A percentile compares a stretch with the other conserved stretches of the same genome.
Conservation (phyloP, 1,284 basidiomycete species). For the Schizopora paradoxa region DNA sequence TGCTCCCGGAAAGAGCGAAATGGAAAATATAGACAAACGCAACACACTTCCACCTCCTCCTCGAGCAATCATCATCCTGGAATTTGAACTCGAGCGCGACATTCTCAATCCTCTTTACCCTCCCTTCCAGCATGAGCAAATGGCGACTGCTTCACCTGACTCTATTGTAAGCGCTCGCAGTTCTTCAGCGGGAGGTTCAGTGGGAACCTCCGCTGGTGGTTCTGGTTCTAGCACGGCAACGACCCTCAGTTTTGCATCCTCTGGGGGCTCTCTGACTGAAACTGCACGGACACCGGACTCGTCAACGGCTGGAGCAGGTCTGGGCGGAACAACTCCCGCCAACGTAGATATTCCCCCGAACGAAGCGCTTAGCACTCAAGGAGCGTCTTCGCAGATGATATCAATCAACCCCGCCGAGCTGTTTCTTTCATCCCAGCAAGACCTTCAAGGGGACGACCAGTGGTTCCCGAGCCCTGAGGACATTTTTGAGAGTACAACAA, state of each 20-base stretch:
- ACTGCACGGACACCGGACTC: background rate
- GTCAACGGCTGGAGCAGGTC: background rate
- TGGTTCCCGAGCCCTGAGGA: conserved; percentile 54
- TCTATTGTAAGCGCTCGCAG: conserved; percentile 17
- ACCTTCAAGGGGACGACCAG: conserved; percentile 34
- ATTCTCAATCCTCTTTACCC: conserved; percentile 70
- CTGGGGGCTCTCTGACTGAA: background rate
- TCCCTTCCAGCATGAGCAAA: conserved; percentile 22
- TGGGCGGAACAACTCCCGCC: background rate
- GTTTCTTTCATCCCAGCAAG: conserved; percentile 19
- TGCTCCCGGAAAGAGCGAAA: conserved; percentile 18
- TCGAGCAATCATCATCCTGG: conserved; percentile 55
- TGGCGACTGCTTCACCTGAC: conserved; percentile 21
- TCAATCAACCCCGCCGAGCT: conserved; percentile 15
- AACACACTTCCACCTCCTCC: conserved; percentile 7
- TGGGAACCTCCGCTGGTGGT: no score
- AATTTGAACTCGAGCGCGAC: conserved; percentile 81
- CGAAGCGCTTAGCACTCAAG: no score
- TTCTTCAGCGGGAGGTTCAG: no score
- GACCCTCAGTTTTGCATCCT: conserved; percentile 1
- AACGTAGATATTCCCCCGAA: background rate
- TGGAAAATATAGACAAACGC: conserved; percentile 16
- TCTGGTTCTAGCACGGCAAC: conserved; percentile 17
- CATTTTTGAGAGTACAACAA: conserved; percentile 73
- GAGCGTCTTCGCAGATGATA: background rate